Percentiles rank a stretch among this genome's conserved stretches.
These are phyloP conservation scores for Anastatica hierochuntica DNA, from an alignment of 345 rosid species.

Conservation along the genomic window DNA sequence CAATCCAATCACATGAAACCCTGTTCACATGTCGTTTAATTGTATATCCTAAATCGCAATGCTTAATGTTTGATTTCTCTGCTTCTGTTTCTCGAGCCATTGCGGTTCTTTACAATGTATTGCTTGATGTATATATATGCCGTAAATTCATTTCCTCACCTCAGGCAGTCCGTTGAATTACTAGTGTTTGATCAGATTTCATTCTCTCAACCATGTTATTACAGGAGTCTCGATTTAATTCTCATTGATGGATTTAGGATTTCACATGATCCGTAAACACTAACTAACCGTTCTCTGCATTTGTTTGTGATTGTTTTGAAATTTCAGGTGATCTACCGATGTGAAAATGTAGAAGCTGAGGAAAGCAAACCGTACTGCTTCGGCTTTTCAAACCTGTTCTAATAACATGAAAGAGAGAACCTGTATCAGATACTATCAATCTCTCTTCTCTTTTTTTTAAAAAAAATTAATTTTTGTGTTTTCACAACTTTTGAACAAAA, in stretches of 20 bases:
- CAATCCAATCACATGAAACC: no score
- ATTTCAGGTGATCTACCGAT: neutral
- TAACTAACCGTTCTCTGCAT: neutral
- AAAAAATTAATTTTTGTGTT: neutral
- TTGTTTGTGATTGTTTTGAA: neutral
- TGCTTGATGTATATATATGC: neutral
- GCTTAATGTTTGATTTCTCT: neutral
- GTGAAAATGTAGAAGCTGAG: neutral
- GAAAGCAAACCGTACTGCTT: neutral
- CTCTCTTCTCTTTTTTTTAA: neutral
- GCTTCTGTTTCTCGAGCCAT: neutral
- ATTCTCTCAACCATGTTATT: no score
- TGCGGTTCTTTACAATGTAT: neutral
- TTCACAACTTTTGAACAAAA: constrained; percentile 9
- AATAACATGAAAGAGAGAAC: neutral
- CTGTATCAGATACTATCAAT: neutral
- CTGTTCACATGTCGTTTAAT: no score
- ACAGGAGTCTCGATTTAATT: no score
- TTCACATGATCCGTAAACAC: neutral
- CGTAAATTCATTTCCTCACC: no score
- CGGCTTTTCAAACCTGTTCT: neutral
- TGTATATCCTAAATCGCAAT: neutral
- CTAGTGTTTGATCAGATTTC: no score
- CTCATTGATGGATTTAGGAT: neutral
- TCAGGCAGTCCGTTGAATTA: no score